These are phyloP conservation scores for Dioscorea dumetorum DNA, from an alignment of 106 monocot species.

Conservation along the genomic window DNA sequence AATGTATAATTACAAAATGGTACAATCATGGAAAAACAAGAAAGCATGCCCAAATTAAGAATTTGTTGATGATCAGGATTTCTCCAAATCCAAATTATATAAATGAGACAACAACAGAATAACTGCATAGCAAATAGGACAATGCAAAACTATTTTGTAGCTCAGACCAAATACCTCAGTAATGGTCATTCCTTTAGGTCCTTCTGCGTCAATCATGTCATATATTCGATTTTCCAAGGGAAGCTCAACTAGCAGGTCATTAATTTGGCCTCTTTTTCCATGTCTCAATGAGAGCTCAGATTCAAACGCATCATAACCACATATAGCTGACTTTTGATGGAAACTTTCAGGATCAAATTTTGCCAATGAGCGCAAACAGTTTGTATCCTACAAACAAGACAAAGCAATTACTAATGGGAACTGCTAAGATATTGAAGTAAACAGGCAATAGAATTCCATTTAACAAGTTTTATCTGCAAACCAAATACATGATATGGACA, in stretches of 20 bases:
- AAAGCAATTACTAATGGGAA: background rate
- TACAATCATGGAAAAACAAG: too few species aligned
- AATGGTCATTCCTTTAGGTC: constrained; percentile 79
- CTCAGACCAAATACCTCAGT: constrained; percentile 45
- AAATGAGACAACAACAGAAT: background rate
- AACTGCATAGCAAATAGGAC: background rate
- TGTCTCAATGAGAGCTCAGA: constrained; percentile 18
- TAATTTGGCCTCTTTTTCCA: constrained; percentile 59
- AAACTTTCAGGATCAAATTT: constrained; percentile 76
- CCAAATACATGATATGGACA: too few species aligned
- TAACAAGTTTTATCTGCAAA: too few species aligned
- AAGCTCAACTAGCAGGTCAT: constrained; percentile 82
- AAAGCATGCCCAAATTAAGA: too few species aligned
- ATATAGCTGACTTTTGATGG: constrained; percentile 34
- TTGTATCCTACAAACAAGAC: constrained; percentile 40
- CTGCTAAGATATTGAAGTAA: background rate
- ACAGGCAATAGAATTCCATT: background rate
- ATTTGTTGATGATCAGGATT: too few species aligned
- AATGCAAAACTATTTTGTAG: too few species aligned
- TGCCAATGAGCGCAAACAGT: constrained; percentile 63
- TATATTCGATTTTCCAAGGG: constrained; percentile 78
- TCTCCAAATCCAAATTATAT: too few species aligned
- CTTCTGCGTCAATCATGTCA: constrained; percentile 84
- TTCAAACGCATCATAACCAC: constrained; percentile 30
- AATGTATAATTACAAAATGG: too few species aligned